Percentiles rank a stretch among this genome's conserved stretches.
phyloP scores from a whole-genome alignment of 2,329 filamentous ascomycete species.

The Hypoxylon rubiginosum region DNA sequence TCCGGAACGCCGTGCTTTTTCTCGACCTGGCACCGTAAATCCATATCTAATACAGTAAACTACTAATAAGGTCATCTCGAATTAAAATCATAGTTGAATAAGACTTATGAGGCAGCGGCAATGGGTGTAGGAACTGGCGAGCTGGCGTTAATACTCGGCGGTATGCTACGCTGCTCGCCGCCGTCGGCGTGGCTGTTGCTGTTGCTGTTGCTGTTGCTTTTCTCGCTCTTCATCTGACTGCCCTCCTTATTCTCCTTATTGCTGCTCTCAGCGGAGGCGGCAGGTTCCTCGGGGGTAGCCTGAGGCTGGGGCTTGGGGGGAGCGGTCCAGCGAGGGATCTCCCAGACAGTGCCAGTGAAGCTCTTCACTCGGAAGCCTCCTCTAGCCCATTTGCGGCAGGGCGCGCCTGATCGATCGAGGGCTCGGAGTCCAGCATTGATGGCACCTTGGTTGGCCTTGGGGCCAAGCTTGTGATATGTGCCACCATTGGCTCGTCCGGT shows the following conservation, averaged over 20 bases:
- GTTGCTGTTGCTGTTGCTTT: slow-evolving; percentile 49
- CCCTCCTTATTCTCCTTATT: slow-evolving; percentile 76
- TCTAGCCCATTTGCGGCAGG: slow-evolving; percentile 91
- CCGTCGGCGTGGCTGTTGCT: slow-evolving; percentile 58
- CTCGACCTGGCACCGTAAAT: slow-evolving; percentile 39
- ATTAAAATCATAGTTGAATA: slow-evolving; percentile 14
- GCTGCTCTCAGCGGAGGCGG: slow-evolving; percentile 65
- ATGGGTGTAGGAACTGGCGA: slow-evolving; percentile 66
- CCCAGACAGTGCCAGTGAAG: slow-evolving; percentile 90
- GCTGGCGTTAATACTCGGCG: slow-evolving; percentile 64
- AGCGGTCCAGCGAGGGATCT: slow-evolving; percentile 85
- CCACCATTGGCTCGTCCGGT: slow-evolving; percentile 63
- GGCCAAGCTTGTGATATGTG: slow-evolving; percentile 84
- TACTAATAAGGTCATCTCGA: slow-evolving; percentile 10
- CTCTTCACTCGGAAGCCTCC: slow-evolving; percentile 88
- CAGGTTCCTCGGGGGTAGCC: slow-evolving; percentile 60
- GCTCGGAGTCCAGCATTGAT: slow-evolving; percentile 97
- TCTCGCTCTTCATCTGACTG: slow-evolving; percentile 63
- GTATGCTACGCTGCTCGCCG: slow-evolving; percentile 66
- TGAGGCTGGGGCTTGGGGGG: slow-evolving; percentile 69
- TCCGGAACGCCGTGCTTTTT: slow-evolving; percentile 52
- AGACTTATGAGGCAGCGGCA: slow-evolving; percentile 57
- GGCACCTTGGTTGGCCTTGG: slow-evolving; percentile 95
- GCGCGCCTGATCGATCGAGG: slow-evolving; percentile 90
- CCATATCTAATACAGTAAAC: slow-evolving; percentile 38